Base-by-base conservation (phyloP, 805 yeast genomes). In the Zygosaccharomyces gambellarensis region DNA sequence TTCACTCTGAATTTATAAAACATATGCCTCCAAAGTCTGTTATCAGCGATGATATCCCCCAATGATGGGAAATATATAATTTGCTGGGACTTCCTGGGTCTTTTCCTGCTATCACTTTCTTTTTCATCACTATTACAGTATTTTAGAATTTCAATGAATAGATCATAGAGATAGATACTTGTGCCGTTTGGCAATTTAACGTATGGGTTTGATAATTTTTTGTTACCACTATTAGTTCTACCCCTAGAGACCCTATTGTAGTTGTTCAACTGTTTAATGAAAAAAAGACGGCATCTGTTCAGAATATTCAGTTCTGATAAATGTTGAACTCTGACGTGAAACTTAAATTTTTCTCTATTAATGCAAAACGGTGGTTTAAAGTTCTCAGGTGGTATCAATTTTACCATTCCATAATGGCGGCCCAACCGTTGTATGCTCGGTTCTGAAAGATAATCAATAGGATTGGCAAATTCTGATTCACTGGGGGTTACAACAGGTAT, bases 251-350 rank as follows among this genome's bases (percentile, higher is more conserved):
- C 54, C 62, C 71, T 71, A 55, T 77, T 63, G 58, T 71, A 85
- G 50, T 87, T 77, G 50, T 78, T 76, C 50, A 85, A 65, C 53
- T 83, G 88, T 47, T 77, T 80, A 40, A 71, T 69, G 67, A 85
- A 86, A 56, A 81, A 80, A 50, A 75, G 69, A 42, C 90, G 70
- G 30, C 84, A 78, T 53, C 95, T 71, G 49, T 83, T 82, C 6
- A 76, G 63, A 14, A 87, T 62, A 23, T 83, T 82, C 59, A 87
- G 68, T 61, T 85, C 88, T 57, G 79, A 77, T 47, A 87, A 60
- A 42, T 74, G 77, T 62, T 86, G 94, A n/a, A 82, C 62, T 47
- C 95, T 66, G 7, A 89, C 84, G 53, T 79, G 82, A 60, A 87
- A 86, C 43, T 67, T 73, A 65, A 86, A 85, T n/a, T 61, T 62